Evolutionary conservation across 371 early-diverging fungal genomes (phyloP).

Genomic region (Basidiobolus meristosporus): DNA sequence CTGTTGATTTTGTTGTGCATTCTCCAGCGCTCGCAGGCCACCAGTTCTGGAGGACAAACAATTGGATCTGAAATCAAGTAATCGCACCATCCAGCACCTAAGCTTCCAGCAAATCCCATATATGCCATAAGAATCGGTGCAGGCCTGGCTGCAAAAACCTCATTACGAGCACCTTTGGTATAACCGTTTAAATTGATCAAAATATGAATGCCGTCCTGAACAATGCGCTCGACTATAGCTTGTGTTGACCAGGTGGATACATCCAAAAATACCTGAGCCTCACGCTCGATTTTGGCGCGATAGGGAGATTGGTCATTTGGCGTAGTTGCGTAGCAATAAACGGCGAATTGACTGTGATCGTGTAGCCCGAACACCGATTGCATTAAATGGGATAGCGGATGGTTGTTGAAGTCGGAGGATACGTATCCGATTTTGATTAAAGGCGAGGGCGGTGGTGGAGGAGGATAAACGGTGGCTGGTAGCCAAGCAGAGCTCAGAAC

Average conservation of each 20-base stretch:
- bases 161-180: conserved; percentile 84
- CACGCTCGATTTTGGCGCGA: conserved; percentile 54
- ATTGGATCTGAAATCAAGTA: conserved; percentile 78
- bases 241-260: conserved; percentile 53
- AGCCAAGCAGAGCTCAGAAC: conserved; percentile 46
- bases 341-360: conserved; percentile 36
- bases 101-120: conserved; percentile 86
- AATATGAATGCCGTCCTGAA: conserved; percentile 64
- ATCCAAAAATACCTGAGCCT: conserved; percentile 29
- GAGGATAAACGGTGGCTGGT: conserved; percentile 46
- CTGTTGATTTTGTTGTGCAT: background rate
- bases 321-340: conserved; percentile 72
- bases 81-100: conserved; percentile 84
- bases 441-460: conserved; percentile 48
- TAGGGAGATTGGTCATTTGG: conserved; percentile 60
- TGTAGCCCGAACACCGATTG: conserved; percentile 88
- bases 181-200: conserved; percentile 84
- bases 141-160: conserved; percentile 82
- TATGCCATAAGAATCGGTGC: conserved; percentile 75
- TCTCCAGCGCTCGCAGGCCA: conserved; percentile 42
- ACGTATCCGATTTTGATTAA: conserved; percentile 66
- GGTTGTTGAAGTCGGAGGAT: conserved; percentile 83
- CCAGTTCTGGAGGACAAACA: conserved; percentile 70
- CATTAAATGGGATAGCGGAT: conserved; percentile 83
- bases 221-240: conserved; percentile 55